These are phyloP conservation scores for Xylaria castorea DNA, from an alignment of 495 filamentous ascomycete species.

Conservation along the genomic window DNA sequence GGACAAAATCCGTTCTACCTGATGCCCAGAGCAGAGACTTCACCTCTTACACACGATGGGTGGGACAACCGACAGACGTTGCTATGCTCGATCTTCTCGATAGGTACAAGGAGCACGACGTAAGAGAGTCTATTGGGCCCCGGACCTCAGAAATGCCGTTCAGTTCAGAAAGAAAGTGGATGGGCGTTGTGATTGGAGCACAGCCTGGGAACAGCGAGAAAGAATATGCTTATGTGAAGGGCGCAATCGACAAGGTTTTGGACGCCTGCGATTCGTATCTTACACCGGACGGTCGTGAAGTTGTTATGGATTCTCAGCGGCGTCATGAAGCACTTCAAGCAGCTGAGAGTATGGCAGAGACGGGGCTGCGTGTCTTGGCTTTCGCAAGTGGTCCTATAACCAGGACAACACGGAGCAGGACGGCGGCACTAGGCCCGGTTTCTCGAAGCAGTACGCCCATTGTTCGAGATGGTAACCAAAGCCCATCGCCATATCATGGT, in stretches of 20 bases:
- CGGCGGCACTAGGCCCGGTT: constrained; percentile 31
- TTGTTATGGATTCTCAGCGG: constrained; percentile 81
- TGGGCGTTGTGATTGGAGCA: constrained; percentile 86
- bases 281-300: constrained; percentile 82
- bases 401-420: constrained; percentile 43
- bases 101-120: constrained; percentile 85
- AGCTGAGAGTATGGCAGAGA: constrained; percentile 86
- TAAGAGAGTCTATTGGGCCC: constrained; percentile 80
- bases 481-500: constrained; percentile 52
- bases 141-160: constrained; percentile 88
- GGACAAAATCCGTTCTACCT: constrained; percentile 76
- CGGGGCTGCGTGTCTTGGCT: constrained; percentile 88
- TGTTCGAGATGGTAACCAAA: constrained; percentile 44
- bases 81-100: constrained; percentile 93
- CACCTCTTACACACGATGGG: constrained; percentile 82
- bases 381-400: constrained; percentile 80
- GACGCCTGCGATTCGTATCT: constrained; percentile 89
- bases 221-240: constrained; percentile 91
- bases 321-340: constrained; percentile 77
- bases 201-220: constrained; percentile 58
- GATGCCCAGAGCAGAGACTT: constrained; percentile 71
- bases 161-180: constrained; percentile 98
- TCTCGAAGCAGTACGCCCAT: constrained; percentile 42
- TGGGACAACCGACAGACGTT: constrained; percentile 96
- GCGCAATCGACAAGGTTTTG: constrained; percentile 87